A percentile compares a stretch with the other conserved stretches of the same genome.
Conservation (phyloP, 441 rosid species). For the Pelargonium cotyledonis region DNA sequence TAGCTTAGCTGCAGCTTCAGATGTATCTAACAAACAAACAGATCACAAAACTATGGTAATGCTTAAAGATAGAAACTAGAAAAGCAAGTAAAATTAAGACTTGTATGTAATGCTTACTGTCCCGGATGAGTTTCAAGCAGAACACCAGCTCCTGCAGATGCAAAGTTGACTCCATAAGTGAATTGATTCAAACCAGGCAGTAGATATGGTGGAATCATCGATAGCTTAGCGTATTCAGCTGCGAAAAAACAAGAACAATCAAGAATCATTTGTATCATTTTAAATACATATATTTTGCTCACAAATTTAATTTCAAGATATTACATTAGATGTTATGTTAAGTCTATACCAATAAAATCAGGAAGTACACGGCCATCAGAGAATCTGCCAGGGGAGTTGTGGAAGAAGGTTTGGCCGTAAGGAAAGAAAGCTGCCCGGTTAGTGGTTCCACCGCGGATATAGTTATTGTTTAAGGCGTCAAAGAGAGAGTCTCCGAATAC, state of each 20-base stretch:
- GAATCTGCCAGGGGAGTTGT: slow-evolving; percentile 19
- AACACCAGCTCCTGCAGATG: slow-evolving; percentile 2
- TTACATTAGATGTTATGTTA: too few relatives aligned
- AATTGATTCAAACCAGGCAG: neutral
- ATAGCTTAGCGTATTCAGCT: neutral
- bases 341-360: slow-evolving; percentile 20
- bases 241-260: neutral
- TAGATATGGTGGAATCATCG: neutral
- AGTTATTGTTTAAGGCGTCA: slow-evolving; percentile 18
- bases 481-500: slow-evolving; percentile 21
- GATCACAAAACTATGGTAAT: neutral
- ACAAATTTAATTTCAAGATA: too few relatives aligned
- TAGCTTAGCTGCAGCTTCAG: slow-evolving; percentile 23
- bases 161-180: neutral
- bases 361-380: slow-evolving; percentile 20
- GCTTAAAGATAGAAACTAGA: too few relatives aligned
- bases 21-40: neutral
- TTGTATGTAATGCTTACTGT: neutral
- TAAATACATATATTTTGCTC: too few relatives aligned
- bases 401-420: slow-evolving; percentile 21
- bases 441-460: neutral
- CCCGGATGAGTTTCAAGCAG: neutral
- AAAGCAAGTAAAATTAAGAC: neutral
- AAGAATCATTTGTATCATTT: too few relatives aligned
- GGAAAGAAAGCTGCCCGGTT: slow-evolving; percentile 8